phyloP scores from a whole-genome alignment of 805 yeast genomes.

The Yarrowia sp. region DNA sequence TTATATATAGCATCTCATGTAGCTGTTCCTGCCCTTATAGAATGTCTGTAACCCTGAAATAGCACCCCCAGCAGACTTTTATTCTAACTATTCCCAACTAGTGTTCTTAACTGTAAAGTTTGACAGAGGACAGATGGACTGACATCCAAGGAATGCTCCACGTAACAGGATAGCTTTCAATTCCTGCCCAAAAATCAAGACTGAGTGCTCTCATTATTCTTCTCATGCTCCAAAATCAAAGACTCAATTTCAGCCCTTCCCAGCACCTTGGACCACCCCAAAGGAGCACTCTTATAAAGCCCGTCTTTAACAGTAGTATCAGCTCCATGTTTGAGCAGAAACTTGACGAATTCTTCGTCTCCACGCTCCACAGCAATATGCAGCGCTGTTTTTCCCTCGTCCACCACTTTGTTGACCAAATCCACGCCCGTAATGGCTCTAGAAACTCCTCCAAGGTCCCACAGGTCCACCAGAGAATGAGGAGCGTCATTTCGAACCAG shows the following conservation, averaged over 20 bases:
- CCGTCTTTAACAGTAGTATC: background rate
- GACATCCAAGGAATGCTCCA: too few relatives aligned
- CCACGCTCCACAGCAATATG: slow-evolving; percentile 15
- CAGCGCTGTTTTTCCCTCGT: background rate
- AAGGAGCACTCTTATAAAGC: background rate
- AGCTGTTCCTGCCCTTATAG: too few relatives aligned
- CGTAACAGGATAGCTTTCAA: too few relatives aligned
- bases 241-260: background rate
- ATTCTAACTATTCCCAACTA: too few relatives aligned
- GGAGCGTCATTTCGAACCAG: slow-evolving; percentile 6
- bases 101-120: too few relatives aligned
- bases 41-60: too few relatives aligned
- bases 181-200: too few relatives aligned
- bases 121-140: too few relatives aligned
- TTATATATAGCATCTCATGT: too few relatives aligned
- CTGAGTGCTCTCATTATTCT: background rate
- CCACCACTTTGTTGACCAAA: background rate
- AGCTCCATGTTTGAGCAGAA: background rate
- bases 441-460: background rate
- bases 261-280: background rate
- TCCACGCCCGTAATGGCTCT: background rate
- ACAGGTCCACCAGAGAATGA: background rate
- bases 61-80: too few relatives aligned
- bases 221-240: background rate
- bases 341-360: slow-evolving; percentile 6